These are phyloP conservation scores for Hyphodiscus hymeniophilus DNA, from an alignment of 495 filamentous ascomycete species.

Conservation along the genomic window DNA sequence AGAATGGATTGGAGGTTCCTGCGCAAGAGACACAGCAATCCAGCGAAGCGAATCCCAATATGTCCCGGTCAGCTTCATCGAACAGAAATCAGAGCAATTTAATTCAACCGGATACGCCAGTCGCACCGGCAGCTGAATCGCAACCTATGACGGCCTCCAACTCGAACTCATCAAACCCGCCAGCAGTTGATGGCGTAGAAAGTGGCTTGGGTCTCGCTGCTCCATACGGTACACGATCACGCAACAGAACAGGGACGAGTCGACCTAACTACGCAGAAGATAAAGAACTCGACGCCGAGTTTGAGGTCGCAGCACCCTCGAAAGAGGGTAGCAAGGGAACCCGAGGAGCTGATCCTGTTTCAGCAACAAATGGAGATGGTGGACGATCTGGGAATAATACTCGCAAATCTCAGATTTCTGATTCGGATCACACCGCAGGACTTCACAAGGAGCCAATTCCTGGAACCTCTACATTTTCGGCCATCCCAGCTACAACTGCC, in stretches of 20 bases:
- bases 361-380: slow-evolving; percentile 9
- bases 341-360: slow-evolving; percentile 10
- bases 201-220: slow-evolving; percentile 38
- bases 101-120: slow-evolving; percentile 22
- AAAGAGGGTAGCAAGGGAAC: slow-evolving; percentile 19
- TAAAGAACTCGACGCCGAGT: slow-evolving; percentile 82
- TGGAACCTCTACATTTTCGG: slow-evolving; percentile 53
- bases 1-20: slow-evolving; percentile 7
- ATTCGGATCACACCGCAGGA: slow-evolving; percentile 31
- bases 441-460: slow-evolving; percentile 47
- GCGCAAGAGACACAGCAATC: slow-evolving; percentile 5
- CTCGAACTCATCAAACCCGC: slow-evolving; percentile 28
- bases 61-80: slow-evolving; percentile 2
- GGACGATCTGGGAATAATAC: slow-evolving; percentile 1
- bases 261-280: slow-evolving; percentile 97
- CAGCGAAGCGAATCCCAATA: slow-evolving; percentile 1
- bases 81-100: slow-evolving; percentile 9
- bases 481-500: slow-evolving; percentile 16
- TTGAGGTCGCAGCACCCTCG: slow-evolving; percentile 23
- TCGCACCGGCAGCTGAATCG: slow-evolving; percentile 24
- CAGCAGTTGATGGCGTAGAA: slow-evolving; percentile 19
- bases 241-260: slow-evolving; percentile 58
- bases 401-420: slow-evolving; percentile 28
- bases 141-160: slow-evolving; percentile 38
- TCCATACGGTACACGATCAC: slow-evolving; percentile 51